Conservation (phyloP, 352 stramenopile species). For the Pythium vanterpoolii region DNA sequence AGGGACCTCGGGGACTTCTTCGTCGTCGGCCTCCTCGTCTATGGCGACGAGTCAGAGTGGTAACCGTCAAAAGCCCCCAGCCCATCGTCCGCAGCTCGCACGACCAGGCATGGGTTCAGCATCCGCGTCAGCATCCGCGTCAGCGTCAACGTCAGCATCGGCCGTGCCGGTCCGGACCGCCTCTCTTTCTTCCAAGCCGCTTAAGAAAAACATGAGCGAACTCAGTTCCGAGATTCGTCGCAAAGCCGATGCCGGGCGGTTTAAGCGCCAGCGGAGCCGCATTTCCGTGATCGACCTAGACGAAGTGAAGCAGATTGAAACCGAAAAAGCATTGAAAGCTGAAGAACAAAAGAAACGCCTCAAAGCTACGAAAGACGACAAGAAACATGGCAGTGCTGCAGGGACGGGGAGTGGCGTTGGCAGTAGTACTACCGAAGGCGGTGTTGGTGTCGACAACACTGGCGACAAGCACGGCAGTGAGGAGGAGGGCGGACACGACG, state of each 20-base stretch:
- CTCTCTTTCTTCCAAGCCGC: too few relatives aligned
- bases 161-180: background rate
- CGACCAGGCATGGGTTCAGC: slow-evolving; percentile 16
- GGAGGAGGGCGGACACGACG: background rate
- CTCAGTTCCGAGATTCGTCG: slow-evolving; percentile 77
- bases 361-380: slow-evolving; percentile 32
- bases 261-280: slow-evolving; percentile 79
- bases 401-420: slow-evolving; percentile 24
- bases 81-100: slow-evolving; percentile 32
- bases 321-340: slow-evolving; percentile 79
- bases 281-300: slow-evolving; percentile 89
- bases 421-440: slow-evolving; percentile 10
- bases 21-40: background rate
- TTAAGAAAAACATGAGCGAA: slow-evolving; percentile 67
- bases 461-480: background rate
- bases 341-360: slow-evolving; percentile 77
- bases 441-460: background rate
- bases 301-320: slow-evolving; percentile 86
- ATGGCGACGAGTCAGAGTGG: background rate
- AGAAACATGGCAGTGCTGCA: slow-evolving; percentile 5
- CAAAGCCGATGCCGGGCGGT: slow-evolving; percentile 75
- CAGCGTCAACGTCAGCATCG: slow-evolving; percentile 10
- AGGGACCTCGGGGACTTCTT: background rate
- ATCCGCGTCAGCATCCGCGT: slow-evolving; percentile 12
- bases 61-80: slow-evolving; percentile 5